A percentile compares a stretch with the other conserved stretches of the same genome.
Conservation (phyloP, 192 early-diverging fungal species). For the Backusella tarrabulga region DNA sequence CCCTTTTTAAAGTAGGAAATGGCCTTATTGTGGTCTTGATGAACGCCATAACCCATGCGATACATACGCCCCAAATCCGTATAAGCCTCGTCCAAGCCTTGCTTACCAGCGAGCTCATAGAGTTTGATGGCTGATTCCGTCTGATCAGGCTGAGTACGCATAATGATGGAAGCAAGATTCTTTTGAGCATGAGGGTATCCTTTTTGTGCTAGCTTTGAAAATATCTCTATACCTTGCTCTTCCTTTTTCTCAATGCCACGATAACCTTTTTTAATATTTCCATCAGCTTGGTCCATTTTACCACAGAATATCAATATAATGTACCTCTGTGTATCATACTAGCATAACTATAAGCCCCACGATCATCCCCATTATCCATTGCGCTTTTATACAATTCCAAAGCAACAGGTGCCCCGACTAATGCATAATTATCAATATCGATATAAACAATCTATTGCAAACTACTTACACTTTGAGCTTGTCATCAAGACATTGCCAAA, state of each 20-base stretch:
- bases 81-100: slow-evolving; percentile 37
- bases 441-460: background rate
- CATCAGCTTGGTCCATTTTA: background rate
- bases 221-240: slow-evolving; percentile 33
- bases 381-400: slow-evolving; percentile 38
- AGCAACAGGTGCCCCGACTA: slow-evolving; percentile 41
- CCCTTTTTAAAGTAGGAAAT: slow-evolving; percentile 34
- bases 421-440: background rate
- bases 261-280: slow-evolving; percentile 14
- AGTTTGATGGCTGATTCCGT: slow-evolving; percentile 38
- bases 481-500: slow-evolving; percentile 21
- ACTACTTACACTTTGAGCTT: slow-evolving; percentile 19
- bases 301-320: too few species aligned
- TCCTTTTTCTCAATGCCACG: slow-evolving; percentile 38
- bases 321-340: slow-evolving; percentile 46
- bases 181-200: slow-evolving; percentile 45
- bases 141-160: slow-evolving; percentile 38
- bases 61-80: slow-evolving; percentile 44
- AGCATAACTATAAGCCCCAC: slow-evolving; percentile 44
- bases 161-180: slow-evolving; percentile 45
- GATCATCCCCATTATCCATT: slow-evolving; percentile 41
- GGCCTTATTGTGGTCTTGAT: slow-evolving; percentile 37
- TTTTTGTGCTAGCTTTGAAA: slow-evolving; percentile 42
- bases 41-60: slow-evolving; percentile 36
- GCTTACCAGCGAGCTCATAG: slow-evolving; percentile 42